Conservation (phyloP, 495 filamentous ascomycete species). For the Xylaria scruposa region DNA sequence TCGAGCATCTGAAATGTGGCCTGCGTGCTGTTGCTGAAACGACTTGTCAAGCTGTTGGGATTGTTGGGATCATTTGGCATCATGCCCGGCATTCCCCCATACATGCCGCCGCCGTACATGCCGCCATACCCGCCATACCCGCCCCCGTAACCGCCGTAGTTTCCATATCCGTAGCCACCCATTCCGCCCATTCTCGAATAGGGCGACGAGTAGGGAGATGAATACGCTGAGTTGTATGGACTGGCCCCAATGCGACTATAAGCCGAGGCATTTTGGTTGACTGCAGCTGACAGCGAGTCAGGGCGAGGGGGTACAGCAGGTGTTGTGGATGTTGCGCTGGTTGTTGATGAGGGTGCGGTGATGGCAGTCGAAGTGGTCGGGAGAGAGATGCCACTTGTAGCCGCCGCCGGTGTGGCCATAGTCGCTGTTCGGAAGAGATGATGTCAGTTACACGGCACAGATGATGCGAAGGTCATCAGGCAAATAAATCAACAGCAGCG, state of each 20-base stretch:
- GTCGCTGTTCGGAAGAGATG: slow-evolving; percentile 44
- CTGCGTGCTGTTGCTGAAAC: slow-evolving; percentile 88
- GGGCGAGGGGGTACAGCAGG: slow-evolving; percentile 85
- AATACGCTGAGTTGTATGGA: slow-evolving; percentile 65
- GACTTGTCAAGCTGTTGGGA: slow-evolving; percentile 87
- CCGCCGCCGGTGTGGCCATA: slow-evolving; percentile 46
- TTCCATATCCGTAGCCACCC: slow-evolving; percentile 53
- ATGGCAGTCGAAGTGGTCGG: slow-evolving; percentile 49
- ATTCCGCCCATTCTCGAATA: slow-evolving; percentile 55
- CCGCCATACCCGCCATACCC: slow-evolving; percentile 53
- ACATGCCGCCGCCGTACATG: slow-evolving; percentile 60
- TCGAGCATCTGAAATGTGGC: slow-evolving; percentile 99
- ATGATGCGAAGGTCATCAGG: background rate
- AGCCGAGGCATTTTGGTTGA: slow-evolving; percentile 81
- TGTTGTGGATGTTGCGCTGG: slow-evolving; percentile 53
- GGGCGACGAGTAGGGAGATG: slow-evolving; percentile 54
- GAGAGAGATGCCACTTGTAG: slow-evolving; percentile 49
- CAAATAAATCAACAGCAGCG: slow-evolving; percentile 20
- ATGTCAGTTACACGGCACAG: slow-evolving; percentile 32
- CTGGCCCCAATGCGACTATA: slow-evolving; percentile 62
- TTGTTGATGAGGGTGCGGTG: slow-evolving; percentile 53
- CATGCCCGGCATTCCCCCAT: slow-evolving; percentile 70
- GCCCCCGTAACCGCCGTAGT: slow-evolving; percentile 51
- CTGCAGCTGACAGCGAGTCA: slow-evolving; percentile 73
- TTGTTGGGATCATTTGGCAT: slow-evolving; percentile 81